Base-by-base conservation (phyloP, 345 rosid genomes). In the Eucalyptus fibrosa region DNA sequence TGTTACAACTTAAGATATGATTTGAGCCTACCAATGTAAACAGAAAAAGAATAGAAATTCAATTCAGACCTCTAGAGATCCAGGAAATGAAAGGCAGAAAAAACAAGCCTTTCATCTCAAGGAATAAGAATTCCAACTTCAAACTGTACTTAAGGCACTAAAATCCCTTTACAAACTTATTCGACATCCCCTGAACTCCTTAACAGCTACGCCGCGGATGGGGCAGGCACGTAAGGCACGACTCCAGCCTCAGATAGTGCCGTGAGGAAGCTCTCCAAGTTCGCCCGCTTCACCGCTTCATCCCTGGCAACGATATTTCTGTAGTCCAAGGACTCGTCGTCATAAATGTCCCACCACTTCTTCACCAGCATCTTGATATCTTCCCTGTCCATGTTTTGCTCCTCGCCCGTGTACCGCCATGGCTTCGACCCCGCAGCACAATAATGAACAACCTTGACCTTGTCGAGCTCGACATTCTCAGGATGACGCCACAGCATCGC, bases 401-500 rank as follows among this genome's bases (percentile, higher is more conserved):
- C 96, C 86, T 92, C 50, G 3, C 96, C 96, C 1, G 96, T 94
- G 50, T 89, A 94, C 92, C 95, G 92, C 96, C 96, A 93, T 23
- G 96, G 96, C 92, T 94, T 94, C 11, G 94, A 91, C 17, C 96
- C 96, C 90, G 90, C 95, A 9, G 95, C 95, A 87, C 95, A 93
- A 40, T 93, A 93, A 28, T 94, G 96, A 51, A 91, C 94, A 24
- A 94, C 96, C 90, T 93, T 92, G 30, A 91, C 92, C 47, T 91
- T 59, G 50, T 91, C 92, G 3, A 93, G 69, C 83, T 93, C 89
- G 2, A 93, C 60, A 55, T 93, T 93, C 88, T 93, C 94, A 5
- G 94, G 96, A 67, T 94, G 96, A 50, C 94, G 94, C 96, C 96
- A 93, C 56, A 94, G 88, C 93, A 93, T 91, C 40, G 96, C 96